A percentile compares a stretch with the other conserved stretches of the same genome.
Conservation (phyloP, 352 stramenopile species). For the Globisporangium nodosum region DNA sequence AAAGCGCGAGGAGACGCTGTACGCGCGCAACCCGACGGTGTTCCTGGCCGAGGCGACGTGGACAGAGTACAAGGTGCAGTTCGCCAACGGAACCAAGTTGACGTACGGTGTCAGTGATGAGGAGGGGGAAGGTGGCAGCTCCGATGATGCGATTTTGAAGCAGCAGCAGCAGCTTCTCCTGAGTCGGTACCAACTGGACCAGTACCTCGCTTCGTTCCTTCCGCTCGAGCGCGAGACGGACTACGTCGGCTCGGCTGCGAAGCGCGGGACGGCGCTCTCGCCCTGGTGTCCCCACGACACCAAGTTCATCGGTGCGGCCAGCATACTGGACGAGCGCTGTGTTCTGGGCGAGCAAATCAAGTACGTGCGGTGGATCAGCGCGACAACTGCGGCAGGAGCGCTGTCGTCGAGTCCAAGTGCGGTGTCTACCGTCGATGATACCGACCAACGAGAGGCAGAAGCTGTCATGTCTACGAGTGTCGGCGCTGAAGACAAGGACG, state of each 20-base stretch:
- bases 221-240: slow-evolving; percentile 11
- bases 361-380: slow-evolving; percentile 51
- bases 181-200: slow-evolving; percentile 30
- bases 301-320: slow-evolving; percentile 40
- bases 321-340: slow-evolving; percentile 39
- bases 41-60: slow-evolving; percentile 48
- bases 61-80: slow-evolving; percentile 49
- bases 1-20: slow-evolving; percentile 41
- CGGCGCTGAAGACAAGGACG: neutral
- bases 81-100: slow-evolving; percentile 17
- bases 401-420: neutral
- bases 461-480: neutral
- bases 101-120: neutral
- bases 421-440: neutral
- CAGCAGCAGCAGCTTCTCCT: slow-evolving; percentile 12
- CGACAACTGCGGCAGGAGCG: neutral
- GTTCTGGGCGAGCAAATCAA: slow-evolving; percentile 59
- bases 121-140: neutral
- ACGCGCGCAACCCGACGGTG: slow-evolving; percentile 21
- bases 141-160: neutral
- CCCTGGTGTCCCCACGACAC: slow-evolving; percentile 27
- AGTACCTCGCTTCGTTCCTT: slow-evolving; percentile 40
- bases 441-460: neutral
- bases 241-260: slow-evolving; percentile 18
- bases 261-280: slow-evolving; percentile 10